phyloP scores from a whole-genome alignment of 2,329 filamentous ascomycete genomes.

The Chaetothyriales sp. region DNA sequence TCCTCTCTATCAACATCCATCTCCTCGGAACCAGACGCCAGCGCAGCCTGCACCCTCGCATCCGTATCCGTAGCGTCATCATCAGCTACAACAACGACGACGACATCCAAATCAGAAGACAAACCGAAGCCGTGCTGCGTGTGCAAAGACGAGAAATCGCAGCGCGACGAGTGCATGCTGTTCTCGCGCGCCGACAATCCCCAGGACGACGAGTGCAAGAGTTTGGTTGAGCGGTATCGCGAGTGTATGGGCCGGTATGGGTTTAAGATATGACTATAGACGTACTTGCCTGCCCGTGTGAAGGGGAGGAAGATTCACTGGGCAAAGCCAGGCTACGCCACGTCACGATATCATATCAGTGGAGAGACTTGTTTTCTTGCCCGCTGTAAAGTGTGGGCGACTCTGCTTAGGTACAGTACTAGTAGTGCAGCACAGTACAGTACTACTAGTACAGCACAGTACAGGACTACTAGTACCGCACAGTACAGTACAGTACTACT shows the following conservation, averaged over 20 bases:
- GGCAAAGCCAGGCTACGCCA: too few species aligned
- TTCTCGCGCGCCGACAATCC: constrained; percentile 79
- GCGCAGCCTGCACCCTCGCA: not conserved
- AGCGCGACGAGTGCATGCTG: constrained; percentile 96
- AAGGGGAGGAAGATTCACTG: not conserved
- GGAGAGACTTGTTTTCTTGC: too few species aligned
- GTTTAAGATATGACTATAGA: constrained; percentile 46
- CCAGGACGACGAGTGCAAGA: constrained; percentile 60
- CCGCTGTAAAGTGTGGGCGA: too few species aligned
- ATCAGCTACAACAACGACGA: not conserved
- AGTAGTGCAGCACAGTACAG: too few species aligned
- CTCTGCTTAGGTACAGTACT: too few species aligned
- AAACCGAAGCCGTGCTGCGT: constrained; percentile 70
- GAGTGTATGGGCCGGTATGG: constrained; percentile 88
- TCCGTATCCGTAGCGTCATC: too few species aligned
- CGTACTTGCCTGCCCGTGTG: not conserved
- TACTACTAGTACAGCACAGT: too few species aligned
- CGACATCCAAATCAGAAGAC: not conserved
- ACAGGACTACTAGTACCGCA: too few species aligned
- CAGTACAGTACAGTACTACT: too few species aligned
- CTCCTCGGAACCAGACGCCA: not conserved
- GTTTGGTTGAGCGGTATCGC: constrained; percentile 72
- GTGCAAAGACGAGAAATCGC: constrained; percentile 86
- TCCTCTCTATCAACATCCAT: too few species aligned
- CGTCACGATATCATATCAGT: too few species aligned